Conservation (phyloP, 129 eudicot species). For the Lactuca saligna region DNA sequence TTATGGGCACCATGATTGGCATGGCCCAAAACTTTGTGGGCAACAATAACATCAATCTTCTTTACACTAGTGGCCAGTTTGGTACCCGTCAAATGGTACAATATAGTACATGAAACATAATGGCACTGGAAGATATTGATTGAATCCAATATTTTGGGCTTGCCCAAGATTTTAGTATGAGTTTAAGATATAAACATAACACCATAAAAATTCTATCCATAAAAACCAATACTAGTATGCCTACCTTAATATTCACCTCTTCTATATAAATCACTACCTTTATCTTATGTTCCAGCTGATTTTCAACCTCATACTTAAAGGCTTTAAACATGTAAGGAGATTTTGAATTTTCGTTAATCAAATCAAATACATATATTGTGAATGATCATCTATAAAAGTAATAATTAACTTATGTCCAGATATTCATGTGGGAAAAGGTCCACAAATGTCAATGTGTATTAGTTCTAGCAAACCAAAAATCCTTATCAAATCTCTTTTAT, state of each 20-base stretch:
- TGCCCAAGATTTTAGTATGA: too few relatives aligned
- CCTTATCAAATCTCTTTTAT: background rate
- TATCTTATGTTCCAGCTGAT: background rate
- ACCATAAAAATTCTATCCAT: too few relatives aligned
- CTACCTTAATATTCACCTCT: background rate
- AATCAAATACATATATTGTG: background rate
- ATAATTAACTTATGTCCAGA: constrained; percentile 8
- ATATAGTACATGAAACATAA: too few relatives aligned
- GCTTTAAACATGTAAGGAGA: too few relatives aligned
- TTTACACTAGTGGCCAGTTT: too few relatives aligned
- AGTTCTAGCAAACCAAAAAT: background rate
- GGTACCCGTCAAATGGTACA: too few relatives aligned
- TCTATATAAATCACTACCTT: background rate
- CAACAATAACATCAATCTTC: too few relatives aligned
- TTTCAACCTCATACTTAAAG: background rate
- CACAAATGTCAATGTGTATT: background rate
- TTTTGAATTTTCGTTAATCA: background rate
- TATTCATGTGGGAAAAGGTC: background rate
- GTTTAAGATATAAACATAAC: too few relatives aligned
- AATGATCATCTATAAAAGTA: background rate
- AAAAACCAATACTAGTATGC: background rate
- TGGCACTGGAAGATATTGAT: too few relatives aligned
- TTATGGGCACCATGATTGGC: too few relatives aligned
- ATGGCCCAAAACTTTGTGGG: too few relatives aligned
- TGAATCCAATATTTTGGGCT: too few relatives aligned